Evolutionary conservation across 148 eudicot species (phyloP), one percentile per base, ranked within the genome.

Genomic region (Rhododendron griersonianum): DNA sequence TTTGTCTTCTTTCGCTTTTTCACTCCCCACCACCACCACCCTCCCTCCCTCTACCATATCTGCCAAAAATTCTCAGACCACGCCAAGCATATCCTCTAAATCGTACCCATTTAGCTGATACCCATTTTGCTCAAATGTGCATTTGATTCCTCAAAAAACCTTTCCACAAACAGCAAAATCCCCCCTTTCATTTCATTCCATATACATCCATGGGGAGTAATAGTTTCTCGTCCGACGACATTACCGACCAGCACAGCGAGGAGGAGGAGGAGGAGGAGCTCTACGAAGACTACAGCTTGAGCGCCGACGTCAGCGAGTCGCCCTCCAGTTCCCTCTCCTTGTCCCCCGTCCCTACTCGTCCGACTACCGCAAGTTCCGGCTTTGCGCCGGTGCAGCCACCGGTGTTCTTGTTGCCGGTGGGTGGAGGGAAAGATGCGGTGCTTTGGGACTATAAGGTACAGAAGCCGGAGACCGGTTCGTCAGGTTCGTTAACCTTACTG

Each of bases 381-480:
- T 83, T 78, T 11, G 5, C 48, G 79, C 81, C 65, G 57, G 51
- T 81, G 41, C 91, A 88, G 39, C 59, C 79, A 13, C 76, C 76
- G 39, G 1, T 30, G 6, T 39, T 86, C 2, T 45, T 81, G 50
- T 81, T 76, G 53, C 87, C 89, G 21, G 82, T 85, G 55, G 48
- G 75, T 83, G 89, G 84, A 11, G 84, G 89, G 3, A 88, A 84
- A 79, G 98, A 92, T 85, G 96, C 88, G 79, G 89, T 91, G 75
- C 84, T 89, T 47, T 94, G 94, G 94, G 93, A 92, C 47, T 84
- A 87, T 15, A 90, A 91, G 80, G 71, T 78, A 5, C 81, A 77
- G 82, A 90, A 92, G 87, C 85, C 87, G 25, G 79, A 86, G 75
- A 25, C 90, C 19, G 92, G 93, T 81, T 90, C 88, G 74, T 94